Conservation (phyloP, 441 rosid species). For the Rhodomyrtus psidioides region DNA sequence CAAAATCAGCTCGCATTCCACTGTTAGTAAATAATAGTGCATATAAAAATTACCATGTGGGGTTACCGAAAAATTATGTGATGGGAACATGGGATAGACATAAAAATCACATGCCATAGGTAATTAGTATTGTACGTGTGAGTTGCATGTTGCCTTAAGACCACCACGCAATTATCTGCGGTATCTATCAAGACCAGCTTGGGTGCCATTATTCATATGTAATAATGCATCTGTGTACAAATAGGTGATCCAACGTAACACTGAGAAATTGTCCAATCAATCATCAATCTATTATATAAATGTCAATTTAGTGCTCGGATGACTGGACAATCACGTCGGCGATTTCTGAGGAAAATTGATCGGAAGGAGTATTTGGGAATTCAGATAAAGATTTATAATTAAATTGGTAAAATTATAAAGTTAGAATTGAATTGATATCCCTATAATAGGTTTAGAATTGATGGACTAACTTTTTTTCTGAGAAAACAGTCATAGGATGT, state of each 20-base stretch:
- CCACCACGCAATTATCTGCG: background rate
- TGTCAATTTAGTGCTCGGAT: background rate
- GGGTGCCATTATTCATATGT: background rate
- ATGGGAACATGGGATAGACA: background rate
- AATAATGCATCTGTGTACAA: background rate
- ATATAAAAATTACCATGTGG: background rate
- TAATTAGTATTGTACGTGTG: background rate
- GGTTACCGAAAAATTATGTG: background rate
- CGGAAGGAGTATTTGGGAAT: accelerated
- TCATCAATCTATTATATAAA: accelerated
- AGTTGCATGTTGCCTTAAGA: background rate
- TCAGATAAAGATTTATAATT: background rate
- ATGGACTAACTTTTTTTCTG: background rate
- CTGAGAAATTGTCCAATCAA: background rate
- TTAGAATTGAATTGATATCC: background rate
- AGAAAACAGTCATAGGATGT: background rate
- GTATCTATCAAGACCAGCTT: background rate
- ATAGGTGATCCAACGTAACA: background rate
- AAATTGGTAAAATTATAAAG: background rate
- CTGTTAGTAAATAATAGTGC: background rate
- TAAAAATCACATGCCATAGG: background rate
- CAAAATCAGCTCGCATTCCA: background rate
- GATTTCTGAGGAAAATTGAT: accelerated
- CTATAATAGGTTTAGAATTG: background rate
- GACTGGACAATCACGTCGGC: accelerated